phyloP scores from a whole-genome alignment of 371 early-diverging fungal species.

The Zychaea mexicana region DNA sequence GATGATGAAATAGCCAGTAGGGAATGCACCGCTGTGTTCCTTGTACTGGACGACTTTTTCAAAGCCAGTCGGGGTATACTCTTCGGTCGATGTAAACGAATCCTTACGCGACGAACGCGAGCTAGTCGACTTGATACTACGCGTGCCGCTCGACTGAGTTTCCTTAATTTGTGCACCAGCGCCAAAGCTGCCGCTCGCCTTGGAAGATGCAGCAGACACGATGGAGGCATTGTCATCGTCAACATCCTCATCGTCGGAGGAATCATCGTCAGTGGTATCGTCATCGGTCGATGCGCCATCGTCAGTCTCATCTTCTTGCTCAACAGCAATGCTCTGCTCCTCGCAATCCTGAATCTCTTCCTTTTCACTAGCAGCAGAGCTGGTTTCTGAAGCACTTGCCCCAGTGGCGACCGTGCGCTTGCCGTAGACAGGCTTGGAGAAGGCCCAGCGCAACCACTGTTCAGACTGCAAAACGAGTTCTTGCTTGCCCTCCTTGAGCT shows the following conservation, averaged over 20 bases:
- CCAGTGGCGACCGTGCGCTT: constrained; percentile 15
- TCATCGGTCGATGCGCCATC: constrained; percentile 29
- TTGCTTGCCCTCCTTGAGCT: constrained; percentile 28
- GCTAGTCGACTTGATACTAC: not conserved
- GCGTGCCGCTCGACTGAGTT: constrained; percentile 7
- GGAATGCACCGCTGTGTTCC: constrained; percentile 25
- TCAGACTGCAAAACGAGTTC: constrained; percentile 29
- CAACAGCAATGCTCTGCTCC: constrained; percentile 24
- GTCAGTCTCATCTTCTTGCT: constrained; percentile 30
- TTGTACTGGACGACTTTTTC: constrained; percentile 44
- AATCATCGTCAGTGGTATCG: constrained; percentile 22
- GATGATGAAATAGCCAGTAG: constrained; percentile 49
- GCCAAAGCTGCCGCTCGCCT: constrained; percentile 9
- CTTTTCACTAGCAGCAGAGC: not conserved
- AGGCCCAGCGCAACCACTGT: constrained; percentile 40
- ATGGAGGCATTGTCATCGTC: constrained; percentile 18
- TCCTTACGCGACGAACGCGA: constrained; percentile 13
- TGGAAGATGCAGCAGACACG: not conserved
- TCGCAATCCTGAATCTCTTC: constrained; percentile 32
- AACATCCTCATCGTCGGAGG: constrained; percentile 25
- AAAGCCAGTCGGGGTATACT: constrained; percentile 43
- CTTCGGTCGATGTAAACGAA: constrained; percentile 19
- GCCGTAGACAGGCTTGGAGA: constrained; percentile 44
- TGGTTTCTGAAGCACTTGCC: too few species aligned
- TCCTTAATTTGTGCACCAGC: too few species aligned